Conservation (phyloP, 1,284 basidiomycete species). For the Apiotrichum veenhuisii region DNA sequence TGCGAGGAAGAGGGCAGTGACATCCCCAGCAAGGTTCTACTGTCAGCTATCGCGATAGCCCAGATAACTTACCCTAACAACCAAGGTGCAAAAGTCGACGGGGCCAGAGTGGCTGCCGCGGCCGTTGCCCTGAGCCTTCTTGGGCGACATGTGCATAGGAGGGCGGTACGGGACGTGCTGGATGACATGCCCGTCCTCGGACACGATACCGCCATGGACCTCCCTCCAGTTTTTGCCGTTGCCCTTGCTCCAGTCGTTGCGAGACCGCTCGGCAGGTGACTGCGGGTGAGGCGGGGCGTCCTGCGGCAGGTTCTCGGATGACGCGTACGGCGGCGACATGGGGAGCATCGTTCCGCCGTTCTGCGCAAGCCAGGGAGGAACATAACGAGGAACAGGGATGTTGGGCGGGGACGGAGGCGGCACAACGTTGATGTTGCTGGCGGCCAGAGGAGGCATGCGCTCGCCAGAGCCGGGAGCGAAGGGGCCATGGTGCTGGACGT, state of each 20-base stretch:
- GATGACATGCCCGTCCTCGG: slow-evolving; percentile 48
- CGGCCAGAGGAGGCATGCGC: not conserved
- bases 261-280: not conserved
- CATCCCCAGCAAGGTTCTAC: slow-evolving; percentile 78
- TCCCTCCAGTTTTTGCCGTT: slow-evolving; percentile 3
- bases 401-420: slow-evolving; percentile 15
- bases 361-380: slow-evolving; percentile 31
- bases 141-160: slow-evolving; percentile 65
- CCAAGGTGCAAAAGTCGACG: slow-evolving; percentile 86
- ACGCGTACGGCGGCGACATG: slow-evolving; percentile 1
- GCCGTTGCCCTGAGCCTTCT: slow-evolving; percentile 58
- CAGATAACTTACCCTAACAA: slow-evolving; percentile 47
- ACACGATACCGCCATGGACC: slow-evolving; percentile 22
- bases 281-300: not conserved
- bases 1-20: slow-evolving; percentile 77
- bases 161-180: slow-evolving; percentile 85
- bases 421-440: not conserved
- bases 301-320: not conserved
- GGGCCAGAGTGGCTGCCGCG: slow-evolving; percentile 67
- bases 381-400: slow-evolving; percentile 5
- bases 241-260: not conserved
- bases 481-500: slow-evolving; percentile 2
- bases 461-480: slow-evolving; percentile 5
- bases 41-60: not conserved
- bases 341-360: slow-evolving; percentile 12